Evolutionary conservation across 495 filamentous ascomycete species (phyloP), one percentile per base, ranked within the genome.

Genomic region (Hypoxylon lienhwacheense): DNA sequence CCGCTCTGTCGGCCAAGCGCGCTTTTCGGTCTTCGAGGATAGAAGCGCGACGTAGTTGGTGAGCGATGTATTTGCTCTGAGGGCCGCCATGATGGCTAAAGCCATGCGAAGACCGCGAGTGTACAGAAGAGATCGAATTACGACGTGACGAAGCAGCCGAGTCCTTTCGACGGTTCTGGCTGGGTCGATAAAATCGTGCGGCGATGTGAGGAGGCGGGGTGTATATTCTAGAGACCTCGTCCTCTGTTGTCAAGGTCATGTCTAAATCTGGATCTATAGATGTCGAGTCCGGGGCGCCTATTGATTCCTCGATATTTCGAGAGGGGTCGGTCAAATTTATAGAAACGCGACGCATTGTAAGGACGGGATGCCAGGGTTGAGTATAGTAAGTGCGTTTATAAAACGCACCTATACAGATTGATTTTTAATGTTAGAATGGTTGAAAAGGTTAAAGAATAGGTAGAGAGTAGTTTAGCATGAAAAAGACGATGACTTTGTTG

Each of bases 11-110:
- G 44, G 95, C 93, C 19, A 97, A 81, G 36, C 91, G 84, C 5
- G 91, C 93, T 68, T 96, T 97, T 31, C 93, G 88, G 62, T 81
- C 88, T 69, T 98, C 92, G 48, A 97, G 79, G 45, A 98, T 95
- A 17, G 90, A 92, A 5, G 88, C 86, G 36, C 91, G 88, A 22
- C 91, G 90, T 28, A 97, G 80, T 64, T 97, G 89, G 64, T 95
- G 90, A 24, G 89, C 91, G 46, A 96, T 77, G 69, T 92, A 81
- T 61, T 88, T 88, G 67, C 87, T 86, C 67, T 90, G 87, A 5
- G 83, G 79, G 20, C 82, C 78, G 43, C 81, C 82, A 56, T 70
- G 56, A 70, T 85, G 84, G 49, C 70, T 74, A 12, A 81, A 82
- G 46, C 83, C 77, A 49, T 77, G 86, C 0, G 79, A 81, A 10